A percentile compares a stretch with the other conserved stretches of the same genome.
phyloP scores from a whole-genome alignment of 176 grass and related monocot species.

The Aegilops umbellulata region DNA sequence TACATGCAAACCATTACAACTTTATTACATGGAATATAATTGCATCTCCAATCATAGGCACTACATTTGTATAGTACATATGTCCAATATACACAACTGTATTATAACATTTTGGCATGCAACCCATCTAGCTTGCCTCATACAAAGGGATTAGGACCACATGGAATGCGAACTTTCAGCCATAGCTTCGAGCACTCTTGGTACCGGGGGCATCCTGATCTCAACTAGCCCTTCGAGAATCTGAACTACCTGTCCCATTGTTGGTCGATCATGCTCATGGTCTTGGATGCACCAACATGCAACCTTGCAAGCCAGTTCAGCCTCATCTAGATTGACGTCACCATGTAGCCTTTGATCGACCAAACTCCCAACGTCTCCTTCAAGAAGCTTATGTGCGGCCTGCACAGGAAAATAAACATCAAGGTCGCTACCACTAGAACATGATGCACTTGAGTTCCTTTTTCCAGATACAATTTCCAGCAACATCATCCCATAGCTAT shows the following conservation, averaged over 20 bases:
- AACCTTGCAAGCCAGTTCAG: conserved; percentile 14
- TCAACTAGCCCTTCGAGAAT: conserved; percentile 24
- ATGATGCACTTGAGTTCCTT: no score
- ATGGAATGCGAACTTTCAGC: no score
- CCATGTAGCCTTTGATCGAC: conserved; percentile 15
- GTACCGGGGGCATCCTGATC: conserved; percentile 14
- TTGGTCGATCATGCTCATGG: conserved; percentile 28
- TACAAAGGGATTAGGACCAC: no score
- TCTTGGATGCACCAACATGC: conserved; percentile 49
- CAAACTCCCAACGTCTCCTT: not conserved
- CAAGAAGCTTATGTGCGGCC: no score
- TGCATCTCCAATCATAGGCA: not conserved
- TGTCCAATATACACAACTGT: no score
- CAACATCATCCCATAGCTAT: no score
- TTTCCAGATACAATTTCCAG: no score
- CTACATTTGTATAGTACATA: not conserved
- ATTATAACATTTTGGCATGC: no score
- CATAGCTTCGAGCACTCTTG: conserved; percentile 26
- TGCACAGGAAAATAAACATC: no score
- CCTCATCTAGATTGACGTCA: conserved; percentile 17
- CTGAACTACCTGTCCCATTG: conserved; percentile 37
- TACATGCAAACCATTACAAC: not conserved
- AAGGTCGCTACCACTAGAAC: no score
- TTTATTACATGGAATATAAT: not conserved
- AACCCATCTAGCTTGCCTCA: no score